phyloP scores from a whole-genome alignment of 352 stramenopile genomes.

The Phytopythium vexans region DNA sequence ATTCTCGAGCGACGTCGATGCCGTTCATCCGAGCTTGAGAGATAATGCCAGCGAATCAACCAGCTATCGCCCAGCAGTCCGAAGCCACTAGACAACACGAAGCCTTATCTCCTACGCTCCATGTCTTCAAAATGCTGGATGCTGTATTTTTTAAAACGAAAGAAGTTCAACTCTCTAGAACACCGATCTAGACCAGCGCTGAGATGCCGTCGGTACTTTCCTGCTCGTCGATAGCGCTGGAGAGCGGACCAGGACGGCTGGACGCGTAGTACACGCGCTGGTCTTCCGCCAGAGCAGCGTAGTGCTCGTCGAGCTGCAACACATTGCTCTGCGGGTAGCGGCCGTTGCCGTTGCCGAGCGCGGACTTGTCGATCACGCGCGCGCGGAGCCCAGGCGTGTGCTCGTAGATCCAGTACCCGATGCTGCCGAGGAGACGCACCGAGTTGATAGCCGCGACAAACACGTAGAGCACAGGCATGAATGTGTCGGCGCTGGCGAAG shows the following conservation, averaged over 20 bases:
- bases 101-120: too few species aligned
- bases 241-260: slow-evolving; percentile 27
- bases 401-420: slow-evolving; percentile 74
- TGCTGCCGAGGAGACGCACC: slow-evolving; percentile 54
- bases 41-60: too few species aligned
- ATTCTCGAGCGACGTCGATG: too few species aligned
- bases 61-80: too few species aligned
- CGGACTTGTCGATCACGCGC: slow-evolving; percentile 46
- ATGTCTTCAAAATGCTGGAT: too few species aligned
- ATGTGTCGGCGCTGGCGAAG: slow-evolving; percentile 50
- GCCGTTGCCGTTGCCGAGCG: slow-evolving; percentile 50
- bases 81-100: too few species aligned
- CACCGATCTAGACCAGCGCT: too few species aligned
- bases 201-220: slow-evolving; percentile 13
- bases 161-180: too few species aligned
- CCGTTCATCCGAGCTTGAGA: too few species aligned
- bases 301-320: slow-evolving; percentile 69
- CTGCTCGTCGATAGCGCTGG: slow-evolving; percentile 13
- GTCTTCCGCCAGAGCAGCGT: slow-evolving; percentile 63
- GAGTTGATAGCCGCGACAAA: slow-evolving; percentile 71
- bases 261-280: slow-evolving; percentile 54
- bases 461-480: slow-evolving; percentile 70
- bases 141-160: too few species aligned
- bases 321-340: slow-evolving; percentile 53
- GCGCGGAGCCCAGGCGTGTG: slow-evolving; percentile 38